Evolutionary conservation across 441 rosid genomes (phyloP), one percentile per base, ranked within the genome.

Genomic region (Theobroma grandiflorum): DNA sequence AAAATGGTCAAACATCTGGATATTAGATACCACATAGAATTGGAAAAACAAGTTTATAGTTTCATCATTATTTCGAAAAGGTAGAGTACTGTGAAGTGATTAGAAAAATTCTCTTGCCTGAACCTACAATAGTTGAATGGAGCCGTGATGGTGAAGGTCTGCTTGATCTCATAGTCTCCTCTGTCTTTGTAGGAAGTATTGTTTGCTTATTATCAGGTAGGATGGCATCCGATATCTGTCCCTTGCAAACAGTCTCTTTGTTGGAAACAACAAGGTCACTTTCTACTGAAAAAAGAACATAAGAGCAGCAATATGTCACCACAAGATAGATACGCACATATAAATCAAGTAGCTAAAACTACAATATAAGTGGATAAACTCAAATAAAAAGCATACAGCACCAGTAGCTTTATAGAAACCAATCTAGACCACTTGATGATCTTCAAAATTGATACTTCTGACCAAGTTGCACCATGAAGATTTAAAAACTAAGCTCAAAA

Each of bases 81-180:
- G 33, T 8, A 59, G 37, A 4, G 4, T 26, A 59, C 10, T n/a
- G 15, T 2, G 18, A 26, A 62, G 35, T 16, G 26, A 52, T 72
- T 38, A 64, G 11, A 71, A 57, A 71, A 67, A 40, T 33, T 77
- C 62, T 9, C 79, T 78, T 82, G 71, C 85, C 87, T 75, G 80
- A 72, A 72, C 47, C 4, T 53, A 43, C 10, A 35, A 26, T 11
- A 40, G 43, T 50, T 52, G 80, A 16, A 47, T 2, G 20, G 55
- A 31, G 37, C 31, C 45, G 68, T 72, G 79, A 80, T 26, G 73
- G 26, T 47, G 75, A 78, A 61, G 75, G 50, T 45, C 4, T 22
- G 35, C 16, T 49, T 38, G 73, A 74, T 61, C 50, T 80, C 73
- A 64, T 55, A 4, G 53, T 8, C 55, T 45, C 77, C 53, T 80